Evolutionary conservation across 305 asterid species (phyloP), one percentile per base, ranked within the genome.

Genomic region (Rubia peregrina): DNA sequence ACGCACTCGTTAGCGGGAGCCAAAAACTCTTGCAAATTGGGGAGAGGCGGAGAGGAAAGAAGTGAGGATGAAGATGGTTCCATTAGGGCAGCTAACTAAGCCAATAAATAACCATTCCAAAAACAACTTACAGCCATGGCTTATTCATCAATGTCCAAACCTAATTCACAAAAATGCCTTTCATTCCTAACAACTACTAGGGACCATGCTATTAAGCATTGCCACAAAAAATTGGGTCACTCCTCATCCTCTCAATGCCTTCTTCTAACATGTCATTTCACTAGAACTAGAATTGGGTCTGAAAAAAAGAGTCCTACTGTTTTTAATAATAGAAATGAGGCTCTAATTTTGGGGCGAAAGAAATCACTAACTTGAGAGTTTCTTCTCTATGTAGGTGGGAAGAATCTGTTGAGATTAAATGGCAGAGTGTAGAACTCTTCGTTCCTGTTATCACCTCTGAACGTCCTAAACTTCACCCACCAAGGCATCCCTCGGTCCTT

Each of bases 401-500:
- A 93, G 90, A 90, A 93, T 77, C 97, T 87, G 77, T 93, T 93
- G 70, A 93, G 97, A 56, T 93, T 93, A 46, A 93, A 93, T 4
- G 98, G 98, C 87, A 93, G 72, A 12, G 95, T 93, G 71, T 93
- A 93, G 91, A 93, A 93, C 65, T 93, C 98, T 77, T 93, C 98
- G 12, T 93, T 90, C 48, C 98, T 80, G 62, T 88, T 93, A 56
- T 93, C 98, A 62, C 98, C 98, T 83, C 94, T 82, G 56, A 89
- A 93, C 7, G 97, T 86, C 72, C 98, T 79, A 80, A 93, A 93
- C 82, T 93, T 93, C 66, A 84, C 81, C 98, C 98, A 93, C 97
- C 97, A 93, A 17, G 98, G 96, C 98, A 93, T 93, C 17, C 98
- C 98, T 0, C 98, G 79, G 43, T 93, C 97, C 80, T 83, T 89